Conservation (phyloP, 2,329 filamentous ascomycete genomes). For the Fonsecaea pedrosoi region DNA sequence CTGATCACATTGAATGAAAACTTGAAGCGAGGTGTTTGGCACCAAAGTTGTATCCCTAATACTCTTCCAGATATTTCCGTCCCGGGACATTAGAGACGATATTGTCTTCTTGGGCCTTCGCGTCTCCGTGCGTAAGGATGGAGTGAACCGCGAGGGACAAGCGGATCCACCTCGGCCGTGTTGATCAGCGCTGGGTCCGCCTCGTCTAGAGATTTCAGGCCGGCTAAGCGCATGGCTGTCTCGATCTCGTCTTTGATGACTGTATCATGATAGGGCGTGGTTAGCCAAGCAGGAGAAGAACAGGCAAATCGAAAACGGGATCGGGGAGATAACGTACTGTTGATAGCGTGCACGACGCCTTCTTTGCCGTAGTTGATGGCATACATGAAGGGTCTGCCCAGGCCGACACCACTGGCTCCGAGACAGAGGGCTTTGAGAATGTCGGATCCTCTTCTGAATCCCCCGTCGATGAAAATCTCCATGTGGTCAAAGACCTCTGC, state of each 20-base stretch:
- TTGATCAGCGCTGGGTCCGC: constrained; percentile 68
- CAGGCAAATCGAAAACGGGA: constrained; percentile 44
- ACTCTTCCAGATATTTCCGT: background rate
- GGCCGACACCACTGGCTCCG: constrained; percentile 61
- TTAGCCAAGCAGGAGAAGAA: constrained; percentile 55
- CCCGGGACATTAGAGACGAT: constrained; percentile 17
- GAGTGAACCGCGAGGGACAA: constrained; percentile 51
- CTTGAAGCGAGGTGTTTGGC: background rate
- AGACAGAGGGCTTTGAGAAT: constrained; percentile 62
- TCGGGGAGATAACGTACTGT: constrained; percentile 50
- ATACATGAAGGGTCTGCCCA: constrained; percentile 61
- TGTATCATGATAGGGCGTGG: constrained; percentile 41
- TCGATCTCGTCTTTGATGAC: constrained; percentile 69
- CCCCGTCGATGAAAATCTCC: constrained; percentile 62
- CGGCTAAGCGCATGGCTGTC: constrained; percentile 70
- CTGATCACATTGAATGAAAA: background rate
- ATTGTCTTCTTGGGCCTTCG: constrained; percentile 6
- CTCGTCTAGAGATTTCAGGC: constrained; percentile 66
- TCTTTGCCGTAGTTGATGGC: constrained; percentile 61
- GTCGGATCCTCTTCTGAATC: constrained; percentile 61
- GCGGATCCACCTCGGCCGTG: constrained; percentile 52
- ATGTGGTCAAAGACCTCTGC: constrained; percentile 47
- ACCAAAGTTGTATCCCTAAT: too few species aligned
- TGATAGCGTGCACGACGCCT: constrained; percentile 57
- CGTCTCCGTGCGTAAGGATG: constrained; percentile 52